Percentiles rank a stretch among this genome's conserved stretches.
These are phyloP conservation scores for Imleria badia DNA, from an alignment of 768 basidiomycete species.

Conservation along the genomic window DNA sequence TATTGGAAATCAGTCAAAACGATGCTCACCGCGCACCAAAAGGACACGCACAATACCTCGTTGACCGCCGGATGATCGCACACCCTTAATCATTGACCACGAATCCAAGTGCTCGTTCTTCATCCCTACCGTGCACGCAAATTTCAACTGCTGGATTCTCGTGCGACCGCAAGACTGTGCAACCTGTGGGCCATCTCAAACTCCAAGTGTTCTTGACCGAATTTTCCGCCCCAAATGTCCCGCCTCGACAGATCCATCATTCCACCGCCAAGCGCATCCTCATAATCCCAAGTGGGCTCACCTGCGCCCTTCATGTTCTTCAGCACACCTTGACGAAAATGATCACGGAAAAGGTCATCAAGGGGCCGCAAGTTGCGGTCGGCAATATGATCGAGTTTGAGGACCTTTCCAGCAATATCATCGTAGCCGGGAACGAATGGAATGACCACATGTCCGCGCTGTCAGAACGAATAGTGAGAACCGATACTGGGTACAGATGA, in stretches of 20 bases:
- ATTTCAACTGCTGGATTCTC: neutral
- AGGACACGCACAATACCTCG: no score
- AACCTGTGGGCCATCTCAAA: neutral
- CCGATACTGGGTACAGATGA: neutral
- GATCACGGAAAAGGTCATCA: constrained; percentile 32
- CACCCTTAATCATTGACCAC: no score
- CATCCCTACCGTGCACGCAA: no score
- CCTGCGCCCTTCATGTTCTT: constrained; percentile 36
- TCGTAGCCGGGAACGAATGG: neutral
- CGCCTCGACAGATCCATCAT: neutral
- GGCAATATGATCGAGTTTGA: constrained; percentile 29
- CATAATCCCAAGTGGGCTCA: constrained; percentile 26
- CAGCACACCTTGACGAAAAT: constrained; percentile 34
- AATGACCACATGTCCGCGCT: neutral
- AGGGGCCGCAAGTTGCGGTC: constrained; percentile 32
- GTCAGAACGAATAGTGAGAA: neutral
- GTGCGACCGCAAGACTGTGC: neutral
- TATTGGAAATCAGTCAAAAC: no score
- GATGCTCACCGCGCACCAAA: no score
- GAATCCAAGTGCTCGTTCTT: no score
- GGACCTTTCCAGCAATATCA: neutral
- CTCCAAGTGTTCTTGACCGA: neutral
- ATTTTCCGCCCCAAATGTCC: neutral
- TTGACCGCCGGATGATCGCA: no score
- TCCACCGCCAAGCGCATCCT: neutral